Evolutionary conservation across 805 yeast genomes (phyloP), one percentile per base, ranked within the genome.

Genomic region (Starmerella bacillaris): DNA sequence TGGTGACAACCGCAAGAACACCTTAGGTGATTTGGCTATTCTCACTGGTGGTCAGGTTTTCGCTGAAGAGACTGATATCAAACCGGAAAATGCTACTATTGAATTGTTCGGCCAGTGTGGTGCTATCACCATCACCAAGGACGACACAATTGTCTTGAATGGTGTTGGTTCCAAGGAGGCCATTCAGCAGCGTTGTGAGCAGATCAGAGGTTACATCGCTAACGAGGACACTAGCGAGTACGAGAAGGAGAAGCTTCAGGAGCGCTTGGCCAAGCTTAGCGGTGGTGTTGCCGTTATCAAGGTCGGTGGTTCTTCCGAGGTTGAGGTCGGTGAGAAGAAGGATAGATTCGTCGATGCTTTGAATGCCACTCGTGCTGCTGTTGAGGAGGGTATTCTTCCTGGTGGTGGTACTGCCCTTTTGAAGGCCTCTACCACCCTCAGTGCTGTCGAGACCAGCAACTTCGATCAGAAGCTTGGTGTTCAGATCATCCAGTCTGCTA

Each of bases 331-430:
- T 55, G 98, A 89, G 69, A 89, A 89, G 89, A 89, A 89, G 68
- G 98, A 89, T 60, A 78, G 98, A 64, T 80, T 83, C 55, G 96
- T 89, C 53, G 98, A 89, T 65, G 96, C 98, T 19, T 70, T 89
- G 57, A 86, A 89, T 57, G 95, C 98, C 37, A 89, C 96, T 36
- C 82, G 96, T 63, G 95, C 98, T 39, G 98, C 98, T 46, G 94
- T 89, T 45, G 86, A 86, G 63, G 94, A 82, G 63, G 98, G 98
- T 64, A 83, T 89, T 56, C 70, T 89, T 48, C 98, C 98, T 55
- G 98, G 98, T 65, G 98, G 98, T 59, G 98, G 98, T 64, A 82
- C 95, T 47, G 98, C 98, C 39, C 69, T 89, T 55, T 69, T 82
- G 53, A 89, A 89, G 70, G 95, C 96, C 34, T 70, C 92, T 36